Evolutionary conservation across 306 rosid genomes (phyloP).

Genomic region (Psophocarpus tetragonolobus): DNA sequence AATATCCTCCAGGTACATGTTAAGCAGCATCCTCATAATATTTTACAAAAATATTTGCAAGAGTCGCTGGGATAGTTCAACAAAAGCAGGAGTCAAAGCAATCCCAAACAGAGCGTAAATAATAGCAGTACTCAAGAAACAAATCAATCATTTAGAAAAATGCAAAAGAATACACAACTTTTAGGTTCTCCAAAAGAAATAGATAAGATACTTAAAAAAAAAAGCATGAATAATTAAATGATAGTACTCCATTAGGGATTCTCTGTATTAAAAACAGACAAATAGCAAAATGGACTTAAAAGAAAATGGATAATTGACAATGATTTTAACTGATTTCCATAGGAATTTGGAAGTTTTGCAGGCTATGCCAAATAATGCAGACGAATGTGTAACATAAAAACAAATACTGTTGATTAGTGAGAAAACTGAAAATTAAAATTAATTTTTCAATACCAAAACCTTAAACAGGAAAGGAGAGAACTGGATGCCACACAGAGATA

Average conservation of each 20-base stretch:
- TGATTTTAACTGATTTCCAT: not conserved
- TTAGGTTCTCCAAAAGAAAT: not conserved
- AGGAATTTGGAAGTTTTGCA: not conserved
- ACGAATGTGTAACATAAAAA: not conserved
- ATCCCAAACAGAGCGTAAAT: not conserved
- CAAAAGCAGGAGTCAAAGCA: not conserved
- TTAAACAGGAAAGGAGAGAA: not conserved
- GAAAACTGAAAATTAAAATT: not conserved
- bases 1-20: not conserved
- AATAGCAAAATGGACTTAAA: not conserved
- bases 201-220: not conserved
- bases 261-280: not conserved
- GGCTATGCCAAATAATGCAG: slow-evolving; percentile 1
- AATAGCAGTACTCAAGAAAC: not conserved
- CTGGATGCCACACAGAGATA: not conserved
- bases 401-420: not conserved
- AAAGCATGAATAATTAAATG: not conserved
- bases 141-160: not conserved
- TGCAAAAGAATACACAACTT: not conserved
- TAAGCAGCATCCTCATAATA: not conserved
- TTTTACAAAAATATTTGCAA: not conserved
- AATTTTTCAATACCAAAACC: slow-evolving; percentile 6
- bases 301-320: not conserved
- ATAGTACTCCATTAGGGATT: not conserved
- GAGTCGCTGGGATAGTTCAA: not conserved